phyloP scores from a whole-genome alignment of 2,329 filamentous ascomycete species.

The Botryotinia convoluta region DNA sequence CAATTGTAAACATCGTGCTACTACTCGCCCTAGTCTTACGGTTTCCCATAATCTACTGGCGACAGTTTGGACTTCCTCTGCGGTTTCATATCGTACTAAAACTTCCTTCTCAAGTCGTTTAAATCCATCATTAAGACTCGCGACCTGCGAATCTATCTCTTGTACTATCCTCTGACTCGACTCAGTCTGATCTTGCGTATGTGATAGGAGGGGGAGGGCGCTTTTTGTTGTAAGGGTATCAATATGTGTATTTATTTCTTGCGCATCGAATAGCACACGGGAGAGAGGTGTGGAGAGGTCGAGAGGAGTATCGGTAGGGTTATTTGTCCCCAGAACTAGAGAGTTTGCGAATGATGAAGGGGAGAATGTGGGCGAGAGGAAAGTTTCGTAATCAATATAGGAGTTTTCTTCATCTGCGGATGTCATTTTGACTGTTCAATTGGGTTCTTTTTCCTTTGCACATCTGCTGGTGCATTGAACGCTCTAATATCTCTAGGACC shows the following conservation, averaged over 20 bases:
- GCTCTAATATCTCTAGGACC: neutral
- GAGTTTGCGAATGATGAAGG: slow-evolving; percentile 81
- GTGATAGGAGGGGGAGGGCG: slow-evolving; percentile 73
- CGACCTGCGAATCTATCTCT: slow-evolving; percentile 77
- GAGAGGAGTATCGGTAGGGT: slow-evolving; percentile 81
- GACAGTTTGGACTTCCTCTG: slow-evolving; percentile 76
- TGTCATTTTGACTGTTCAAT: slow-evolving; percentile 27
- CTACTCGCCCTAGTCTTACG: slow-evolving; percentile 70
- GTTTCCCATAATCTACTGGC: slow-evolving; percentile 79
- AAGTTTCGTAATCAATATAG: slow-evolving; percentile 95
- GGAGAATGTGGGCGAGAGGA: slow-evolving; percentile 80
- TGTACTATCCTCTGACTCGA: slow-evolving; percentile 70
- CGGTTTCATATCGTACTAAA: slow-evolving; percentile 77
- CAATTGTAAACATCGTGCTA: slow-evolving; percentile 75
- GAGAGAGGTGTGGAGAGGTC: slow-evolving; percentile 94
- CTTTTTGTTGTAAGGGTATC: slow-evolving; percentile 83
- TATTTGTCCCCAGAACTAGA: slow-evolving; percentile 87
- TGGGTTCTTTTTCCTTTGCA: neutral
- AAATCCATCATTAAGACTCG: slow-evolving; percentile 79
- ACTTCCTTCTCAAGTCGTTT: slow-evolving; percentile 83
- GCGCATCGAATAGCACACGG: slow-evolving; percentile 90
- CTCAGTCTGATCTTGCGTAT: slow-evolving; percentile 72
- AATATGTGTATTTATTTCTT: slow-evolving; percentile 95
- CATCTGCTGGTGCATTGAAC: slow-evolving; percentile 1
- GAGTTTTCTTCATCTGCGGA: slow-evolving; percentile 59